A percentile compares a stretch with the other conserved stretches of the same genome.
These are phyloP conservation scores for Vachellia pachyceras DNA, from an alignment of 306 rosid genomes.

Conservation along the genomic window DNA sequence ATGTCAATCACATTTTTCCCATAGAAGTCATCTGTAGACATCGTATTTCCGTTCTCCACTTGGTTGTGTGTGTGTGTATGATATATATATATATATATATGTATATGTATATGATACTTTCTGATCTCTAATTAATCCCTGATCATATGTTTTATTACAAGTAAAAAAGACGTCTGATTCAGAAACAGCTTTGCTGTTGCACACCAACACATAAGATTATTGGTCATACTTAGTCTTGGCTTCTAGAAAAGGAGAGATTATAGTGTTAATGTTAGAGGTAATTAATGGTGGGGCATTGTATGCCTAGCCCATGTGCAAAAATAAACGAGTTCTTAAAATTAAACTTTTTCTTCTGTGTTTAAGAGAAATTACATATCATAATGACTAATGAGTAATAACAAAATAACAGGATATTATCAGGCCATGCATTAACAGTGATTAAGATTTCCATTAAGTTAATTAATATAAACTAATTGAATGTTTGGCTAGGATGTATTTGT, in stretches of 20 bases:
- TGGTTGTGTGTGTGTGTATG: too few relatives aligned
- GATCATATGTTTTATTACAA: not conserved
- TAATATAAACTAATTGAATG: not conserved
- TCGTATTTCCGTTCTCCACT: too few relatives aligned
- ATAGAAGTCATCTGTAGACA: too few relatives aligned
- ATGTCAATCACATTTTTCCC: too few relatives aligned
- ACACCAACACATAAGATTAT: conserved; percentile 17
- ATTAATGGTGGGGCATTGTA: conserved; percentile 17
- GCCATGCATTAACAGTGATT: conserved; percentile 14
- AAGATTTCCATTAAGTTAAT: conserved; percentile 27
- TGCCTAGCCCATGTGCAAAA: not conserved
- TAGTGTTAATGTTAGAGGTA: too few relatives aligned
- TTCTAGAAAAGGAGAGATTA: not conserved
- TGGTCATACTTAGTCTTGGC: not conserved
- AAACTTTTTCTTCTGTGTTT: not conserved
- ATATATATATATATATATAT: too few relatives aligned
- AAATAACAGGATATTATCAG: conserved; percentile 1
- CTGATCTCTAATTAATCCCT: conserved; percentile 20
- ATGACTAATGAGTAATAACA: conserved; percentile 6
- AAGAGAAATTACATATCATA: not conserved
- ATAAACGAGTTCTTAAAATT: not conserved
- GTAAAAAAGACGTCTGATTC: not conserved
- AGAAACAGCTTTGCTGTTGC: conserved; percentile 3
- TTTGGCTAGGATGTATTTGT: conserved; percentile 33
- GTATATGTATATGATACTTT: conserved; percentile 14